Evolutionary conservation across 768 basidiomycete species (phyloP).

Genomic region (Suillus subluteus): DNA sequence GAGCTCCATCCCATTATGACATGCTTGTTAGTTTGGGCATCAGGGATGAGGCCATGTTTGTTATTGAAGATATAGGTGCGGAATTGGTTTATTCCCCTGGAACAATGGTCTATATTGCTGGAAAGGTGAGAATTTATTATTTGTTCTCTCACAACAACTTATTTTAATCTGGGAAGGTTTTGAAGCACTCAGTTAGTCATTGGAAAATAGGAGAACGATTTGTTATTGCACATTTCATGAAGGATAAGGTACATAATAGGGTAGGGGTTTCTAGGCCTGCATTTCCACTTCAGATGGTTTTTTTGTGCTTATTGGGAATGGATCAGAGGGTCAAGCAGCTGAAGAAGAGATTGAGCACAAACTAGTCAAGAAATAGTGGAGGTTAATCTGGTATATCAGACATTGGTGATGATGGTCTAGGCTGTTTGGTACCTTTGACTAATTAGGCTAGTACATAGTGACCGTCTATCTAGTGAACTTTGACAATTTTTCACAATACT

Average conservation of each 20-base stretch:
- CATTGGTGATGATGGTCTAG: no score
- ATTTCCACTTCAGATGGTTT: background rate
- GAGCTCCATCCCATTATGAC: constrained; percentile 8
- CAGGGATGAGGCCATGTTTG: background rate
- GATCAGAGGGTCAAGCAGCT: background rate
- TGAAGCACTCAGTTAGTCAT: background rate
- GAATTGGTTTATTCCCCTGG: background rate
- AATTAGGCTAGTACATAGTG: no score
- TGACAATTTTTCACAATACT: background rate
- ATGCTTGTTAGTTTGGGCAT: constrained; percentile 14
- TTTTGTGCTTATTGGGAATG: background rate
- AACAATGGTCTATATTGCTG: background rate
- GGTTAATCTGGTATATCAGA: no score
- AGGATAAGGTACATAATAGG: constrained; percentile 5
- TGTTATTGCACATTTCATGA: constrained; percentile 1
- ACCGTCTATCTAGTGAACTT: background rate
- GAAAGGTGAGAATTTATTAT: background rate
- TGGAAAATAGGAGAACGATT: background rate
- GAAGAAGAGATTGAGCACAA: background rate
- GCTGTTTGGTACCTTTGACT: no score
- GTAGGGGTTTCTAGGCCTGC: background rate
- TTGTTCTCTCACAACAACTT: constrained; percentile 9
- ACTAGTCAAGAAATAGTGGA: no score
- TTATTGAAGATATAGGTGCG: background rate
- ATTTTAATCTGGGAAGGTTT: constrained; percentile 1